These are phyloP conservation scores for Exophiala sp. DNA, from an alignment of 2,329 filamentous ascomycete genomes.

Conservation along the genomic window DNA sequence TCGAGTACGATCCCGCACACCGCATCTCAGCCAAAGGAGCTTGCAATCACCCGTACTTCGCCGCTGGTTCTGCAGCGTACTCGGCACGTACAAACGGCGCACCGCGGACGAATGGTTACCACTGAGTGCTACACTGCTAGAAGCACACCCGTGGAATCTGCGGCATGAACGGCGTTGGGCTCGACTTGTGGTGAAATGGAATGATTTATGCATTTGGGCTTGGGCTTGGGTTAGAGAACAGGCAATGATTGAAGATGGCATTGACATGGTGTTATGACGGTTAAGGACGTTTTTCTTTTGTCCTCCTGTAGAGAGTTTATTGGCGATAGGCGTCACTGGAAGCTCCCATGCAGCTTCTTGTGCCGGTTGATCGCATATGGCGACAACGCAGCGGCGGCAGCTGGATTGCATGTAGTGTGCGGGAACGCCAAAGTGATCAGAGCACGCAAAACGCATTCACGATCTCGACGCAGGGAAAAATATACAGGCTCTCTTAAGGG, in stretches of 20 bases:
- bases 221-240: slow-evolving; percentile 6
- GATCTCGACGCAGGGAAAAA: too few relatives aligned
- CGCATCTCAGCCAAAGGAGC: slow-evolving; percentile 88
- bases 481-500: too few relatives aligned
- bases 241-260: neutral
- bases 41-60: slow-evolving; percentile 80
- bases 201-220: slow-evolving; percentile 8
- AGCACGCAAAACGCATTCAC: too few relatives aligned
- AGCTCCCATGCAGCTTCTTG: neutral
- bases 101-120: slow-evolving; percentile 35
- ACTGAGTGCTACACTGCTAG: slow-evolving; percentile 31
- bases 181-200: neutral
- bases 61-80: slow-evolving; percentile 48
- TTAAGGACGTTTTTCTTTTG: neutral
- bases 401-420: too few relatives aligned
- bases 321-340: neutral
- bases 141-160: neutral
- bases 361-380: too few relatives aligned
- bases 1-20: slow-evolving; percentile 82
- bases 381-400: too few relatives aligned
- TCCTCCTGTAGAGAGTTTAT: neutral
- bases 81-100: slow-evolving; percentile 36
- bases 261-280: slow-evolving; percentile 1
- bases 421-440: too few relatives aligned
- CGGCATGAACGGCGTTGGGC: neutral